Conservation (phyloP, 2,329 filamentous ascomycete genomes). For the Pseudogymnoascus sp. region DNA sequence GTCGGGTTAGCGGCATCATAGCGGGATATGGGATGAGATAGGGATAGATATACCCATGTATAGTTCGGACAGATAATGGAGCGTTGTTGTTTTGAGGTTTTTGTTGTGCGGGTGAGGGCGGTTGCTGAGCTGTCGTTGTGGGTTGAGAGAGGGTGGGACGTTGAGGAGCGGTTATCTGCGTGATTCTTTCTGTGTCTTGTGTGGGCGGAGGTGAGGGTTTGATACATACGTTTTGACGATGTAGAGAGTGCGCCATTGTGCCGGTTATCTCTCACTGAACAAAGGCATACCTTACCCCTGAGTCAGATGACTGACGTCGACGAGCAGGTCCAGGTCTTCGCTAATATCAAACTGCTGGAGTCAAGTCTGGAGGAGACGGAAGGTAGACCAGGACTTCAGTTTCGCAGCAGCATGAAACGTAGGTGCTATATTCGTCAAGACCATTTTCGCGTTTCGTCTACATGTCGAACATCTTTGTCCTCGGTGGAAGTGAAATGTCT, state of each 20-base stretch:
- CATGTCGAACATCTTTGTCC: neutral
- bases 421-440: neutral
- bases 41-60: neutral
- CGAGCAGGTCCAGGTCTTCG: neutral
- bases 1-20: neutral
- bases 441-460: neutral
- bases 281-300: neutral
- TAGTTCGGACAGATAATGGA: neutral
- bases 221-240: neutral
- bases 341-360: neutral
- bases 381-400: neutral
- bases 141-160: neutral
- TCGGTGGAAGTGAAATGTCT: neutral
- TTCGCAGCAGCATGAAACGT: neutral
- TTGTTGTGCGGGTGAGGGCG: neutral
- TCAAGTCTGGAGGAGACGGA: neutral
- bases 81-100: neutral
- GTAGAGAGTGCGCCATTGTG: neutral
- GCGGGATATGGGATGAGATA: neutral
- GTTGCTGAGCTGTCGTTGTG: neutral
- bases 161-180: neutral
- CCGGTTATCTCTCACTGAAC: neutral
- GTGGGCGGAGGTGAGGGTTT: neutral
- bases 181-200: neutral
- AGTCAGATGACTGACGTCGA: neutral